These are phyloP conservation scores for Colletotrichum falcatum DNA, from an alignment of 2,329 filamentous ascomycete genomes.

Conservation along the genomic window DNA sequence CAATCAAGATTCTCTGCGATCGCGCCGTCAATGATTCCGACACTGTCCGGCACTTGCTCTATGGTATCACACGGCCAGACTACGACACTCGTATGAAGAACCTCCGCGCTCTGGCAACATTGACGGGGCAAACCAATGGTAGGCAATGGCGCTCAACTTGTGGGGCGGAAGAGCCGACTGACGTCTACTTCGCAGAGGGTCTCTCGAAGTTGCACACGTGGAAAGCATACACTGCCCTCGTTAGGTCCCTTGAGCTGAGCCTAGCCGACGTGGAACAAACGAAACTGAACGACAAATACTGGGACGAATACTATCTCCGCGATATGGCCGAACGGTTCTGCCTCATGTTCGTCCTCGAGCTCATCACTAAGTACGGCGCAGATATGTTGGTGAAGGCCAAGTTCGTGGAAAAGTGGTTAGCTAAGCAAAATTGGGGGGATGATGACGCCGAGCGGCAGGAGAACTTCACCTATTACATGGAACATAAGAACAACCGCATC, in stretches of 20 bases:
- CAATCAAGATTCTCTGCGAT: conserved; percentile 69
- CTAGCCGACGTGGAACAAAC: conserved; percentile 63
- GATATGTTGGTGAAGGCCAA: conserved; percentile 70
- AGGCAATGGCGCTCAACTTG: background rate
- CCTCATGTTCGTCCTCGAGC: conserved; percentile 66
- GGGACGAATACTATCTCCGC: conserved; percentile 72
- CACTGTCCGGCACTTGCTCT: conserved; percentile 63
- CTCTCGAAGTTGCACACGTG: conserved; percentile 62
- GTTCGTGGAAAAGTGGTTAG: conserved; percentile 81
- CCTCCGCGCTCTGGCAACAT: conserved; percentile 66
- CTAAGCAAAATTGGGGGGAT: conserved; percentile 76
- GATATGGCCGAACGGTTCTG: conserved; percentile 72
- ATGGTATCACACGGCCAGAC: conserved; percentile 68
- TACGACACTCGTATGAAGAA: conserved; percentile 70
- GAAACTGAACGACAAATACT: conserved; percentile 65
- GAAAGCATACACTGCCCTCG: conserved; percentile 66
- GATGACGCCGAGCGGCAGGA: conserved; percentile 62
- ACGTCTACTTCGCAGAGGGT: conserved; percentile 49
- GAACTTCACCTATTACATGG: conserved; percentile 66
- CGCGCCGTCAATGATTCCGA: conserved; percentile 69
- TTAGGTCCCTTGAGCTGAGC: conserved; percentile 70
- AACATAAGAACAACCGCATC: conserved; percentile 63
- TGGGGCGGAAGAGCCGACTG: conserved; percentile 40
- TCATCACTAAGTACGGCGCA: conserved; percentile 70
- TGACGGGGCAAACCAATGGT: conserved; percentile 57